Conservation (phyloP, 2,329 filamentous ascomycete genomes). For the Fusarium sp. region DNA sequence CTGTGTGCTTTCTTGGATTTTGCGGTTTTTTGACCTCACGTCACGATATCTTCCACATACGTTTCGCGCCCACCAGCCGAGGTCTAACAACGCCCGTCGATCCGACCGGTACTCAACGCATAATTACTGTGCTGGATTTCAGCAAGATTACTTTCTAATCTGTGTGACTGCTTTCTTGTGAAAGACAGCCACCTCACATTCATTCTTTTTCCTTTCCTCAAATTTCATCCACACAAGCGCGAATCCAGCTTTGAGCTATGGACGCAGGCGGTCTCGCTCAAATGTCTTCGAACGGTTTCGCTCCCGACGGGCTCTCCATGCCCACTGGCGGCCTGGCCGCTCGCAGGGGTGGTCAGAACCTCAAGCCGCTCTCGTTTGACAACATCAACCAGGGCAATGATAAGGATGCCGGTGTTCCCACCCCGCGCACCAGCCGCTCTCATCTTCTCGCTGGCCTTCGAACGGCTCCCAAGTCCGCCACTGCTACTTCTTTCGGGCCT, state of each 20-base stretch:
- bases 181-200: conserved; percentile 36
- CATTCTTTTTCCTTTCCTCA: conserved; percentile 34
- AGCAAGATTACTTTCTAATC: conserved; percentile 41
- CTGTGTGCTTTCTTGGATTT: conserved; percentile 44
- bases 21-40: conserved; percentile 34
- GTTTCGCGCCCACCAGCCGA: conserved; percentile 35
- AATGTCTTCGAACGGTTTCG: conserved; percentile 92
- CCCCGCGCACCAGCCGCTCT: conserved; percentile 92
- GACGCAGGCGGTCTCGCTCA: conserved; percentile 99
- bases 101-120: conserved; percentile 40
- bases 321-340: conserved; percentile 86
- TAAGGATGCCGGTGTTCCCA: conserved; percentile 75
- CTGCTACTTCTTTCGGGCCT: conserved; percentile 77
- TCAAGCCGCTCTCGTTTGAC: conserved; percentile 90
- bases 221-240: conserved; percentile 24
- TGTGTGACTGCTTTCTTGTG: conserved; percentile 29
- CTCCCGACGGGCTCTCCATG: conserved; percentile 78
- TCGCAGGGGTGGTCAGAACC: conserved; percentile 83
- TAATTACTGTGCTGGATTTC: conserved; percentile 40
- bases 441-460: conserved; percentile 93
- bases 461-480: conserved; percentile 89
- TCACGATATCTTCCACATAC: conserved; percentile 34
- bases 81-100: conserved; percentile 30
- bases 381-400: conserved; percentile 76
- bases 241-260: conserved; percentile 65